A percentile compares a stretch with the other conserved stretches of the same genome.
phyloP scores from a whole-genome alignment of 2,329 filamentous ascomycete genomes.

The Fusarium buxicola region DNA sequence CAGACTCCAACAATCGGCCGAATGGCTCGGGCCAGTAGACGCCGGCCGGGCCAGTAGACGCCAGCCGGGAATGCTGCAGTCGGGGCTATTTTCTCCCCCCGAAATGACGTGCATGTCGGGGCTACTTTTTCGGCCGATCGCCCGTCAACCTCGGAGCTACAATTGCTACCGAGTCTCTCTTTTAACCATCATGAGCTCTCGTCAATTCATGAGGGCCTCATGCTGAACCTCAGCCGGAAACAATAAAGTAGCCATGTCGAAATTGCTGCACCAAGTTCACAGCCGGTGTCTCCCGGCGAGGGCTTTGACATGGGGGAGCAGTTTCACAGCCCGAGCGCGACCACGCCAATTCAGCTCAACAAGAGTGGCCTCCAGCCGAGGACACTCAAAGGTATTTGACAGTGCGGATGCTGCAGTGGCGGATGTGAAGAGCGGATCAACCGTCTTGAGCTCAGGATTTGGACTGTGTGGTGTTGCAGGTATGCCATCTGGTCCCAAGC shows the following conservation, averaged over 20 bases:
- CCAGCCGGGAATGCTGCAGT: slow-evolving; percentile 1
- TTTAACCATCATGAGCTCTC: slow-evolving; percentile 37
- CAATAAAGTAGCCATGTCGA: slow-evolving; percentile 27
- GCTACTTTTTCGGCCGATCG: slow-evolving; percentile 26
- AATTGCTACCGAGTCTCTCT: slow-evolving; percentile 27
- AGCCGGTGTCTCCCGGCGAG: slow-evolving; percentile 13
- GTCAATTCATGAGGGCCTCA: slow-evolving; percentile 17
- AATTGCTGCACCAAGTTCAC: slow-evolving; percentile 22
- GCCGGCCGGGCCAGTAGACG: too few relatives aligned
- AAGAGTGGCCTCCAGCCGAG: slow-evolving; percentile 19
- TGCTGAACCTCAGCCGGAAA: background rate
- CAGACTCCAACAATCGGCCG: background rate
- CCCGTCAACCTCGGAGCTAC: slow-evolving; percentile 19
- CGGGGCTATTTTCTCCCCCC: slow-evolving; percentile 34
- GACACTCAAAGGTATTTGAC: slow-evolving; percentile 59
- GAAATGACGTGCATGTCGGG: slow-evolving; percentile 35
- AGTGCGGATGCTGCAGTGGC: slow-evolving; percentile 76
- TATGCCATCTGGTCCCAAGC: slow-evolving; percentile 48
- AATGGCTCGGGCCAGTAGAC: background rate
- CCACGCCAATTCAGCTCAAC: slow-evolving; percentile 39
- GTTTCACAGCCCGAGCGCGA: slow-evolving; percentile 33
- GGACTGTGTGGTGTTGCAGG: slow-evolving; percentile 83
- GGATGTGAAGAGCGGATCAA: slow-evolving; percentile 77
- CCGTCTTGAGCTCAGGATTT: slow-evolving; percentile 81
- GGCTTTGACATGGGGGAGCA: slow-evolving; percentile 38